Conservation (phyloP, 345 rosid genomes). For the Citrus unshiu region DNA sequence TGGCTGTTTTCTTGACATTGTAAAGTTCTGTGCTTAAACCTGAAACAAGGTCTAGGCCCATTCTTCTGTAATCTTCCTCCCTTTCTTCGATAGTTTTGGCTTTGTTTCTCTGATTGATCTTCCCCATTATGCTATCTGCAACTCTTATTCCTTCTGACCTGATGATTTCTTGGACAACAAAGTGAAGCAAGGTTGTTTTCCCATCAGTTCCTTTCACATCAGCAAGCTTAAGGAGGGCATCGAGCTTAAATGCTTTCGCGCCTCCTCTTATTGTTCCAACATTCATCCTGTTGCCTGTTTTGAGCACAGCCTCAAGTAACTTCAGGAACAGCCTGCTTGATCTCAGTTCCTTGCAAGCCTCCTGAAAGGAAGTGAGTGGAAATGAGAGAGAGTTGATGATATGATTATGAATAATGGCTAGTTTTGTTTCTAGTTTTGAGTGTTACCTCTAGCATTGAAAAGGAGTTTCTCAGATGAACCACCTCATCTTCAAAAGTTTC, state of each 20-base stretch:
- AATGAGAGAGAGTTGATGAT: neutral
- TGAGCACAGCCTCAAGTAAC: constrained; percentile 86
- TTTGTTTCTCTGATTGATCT: constrained; percentile 60
- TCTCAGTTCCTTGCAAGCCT: constrained; percentile 94
- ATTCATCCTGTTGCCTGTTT: constrained; percentile 97
- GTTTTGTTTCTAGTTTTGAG: constrained; percentile 1
- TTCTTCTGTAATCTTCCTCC: constrained; percentile 85
- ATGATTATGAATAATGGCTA: neutral
- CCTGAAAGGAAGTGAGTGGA: constrained; percentile 33
- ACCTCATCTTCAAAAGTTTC: constrained; percentile 93
- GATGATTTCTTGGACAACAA: constrained; percentile 88
- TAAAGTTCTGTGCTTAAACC: constrained; percentile 77
- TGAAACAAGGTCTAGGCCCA: constrained; percentile 90
- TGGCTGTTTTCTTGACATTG: constrained; percentile 93
- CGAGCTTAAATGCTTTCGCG: constrained; percentile 93
- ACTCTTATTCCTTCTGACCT: constrained; percentile 87
- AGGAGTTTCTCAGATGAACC: constrained; percentile 80
- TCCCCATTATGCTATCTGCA: constrained; percentile 89
- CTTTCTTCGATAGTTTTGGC: constrained; percentile 57
- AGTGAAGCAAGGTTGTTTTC: constrained; percentile 82
- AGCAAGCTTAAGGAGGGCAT: constrained; percentile 83
- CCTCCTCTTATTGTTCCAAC: constrained; percentile 96
- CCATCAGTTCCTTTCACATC: constrained; percentile 96
- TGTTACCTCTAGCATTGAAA: constrained; percentile 79
- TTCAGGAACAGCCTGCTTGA: constrained; percentile 89